phyloP scores from a whole-genome alignment of 192 early-diverging fungal species.

The Coemansia sp. region DNA sequence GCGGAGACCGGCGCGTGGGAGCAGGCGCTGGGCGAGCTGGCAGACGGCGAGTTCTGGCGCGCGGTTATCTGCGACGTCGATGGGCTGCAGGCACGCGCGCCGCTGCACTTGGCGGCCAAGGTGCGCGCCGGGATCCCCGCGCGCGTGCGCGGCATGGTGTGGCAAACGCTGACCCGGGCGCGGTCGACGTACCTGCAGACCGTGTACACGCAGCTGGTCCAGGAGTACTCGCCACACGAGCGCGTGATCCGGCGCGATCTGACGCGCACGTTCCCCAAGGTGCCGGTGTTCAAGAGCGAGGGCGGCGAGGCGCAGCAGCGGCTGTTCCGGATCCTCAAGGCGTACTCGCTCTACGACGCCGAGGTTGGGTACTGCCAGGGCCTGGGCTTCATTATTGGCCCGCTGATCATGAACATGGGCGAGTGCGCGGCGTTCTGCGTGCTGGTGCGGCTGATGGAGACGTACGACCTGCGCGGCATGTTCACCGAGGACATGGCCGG shows the following conservation, averaged over 20 bases:
- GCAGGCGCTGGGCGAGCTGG: constrained; percentile 18
- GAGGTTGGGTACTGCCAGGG: constrained; percentile 99
- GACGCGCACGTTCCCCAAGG: constrained; percentile 85
- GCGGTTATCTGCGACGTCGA: constrained; percentile 21
- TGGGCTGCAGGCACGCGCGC: constrained; percentile 18
- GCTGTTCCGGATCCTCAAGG: constrained; percentile 84
- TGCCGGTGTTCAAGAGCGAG: constrained; percentile 79
- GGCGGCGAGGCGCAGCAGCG: constrained; percentile 81
- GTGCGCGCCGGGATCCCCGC: constrained; percentile 69
- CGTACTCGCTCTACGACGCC: constrained; percentile 90
- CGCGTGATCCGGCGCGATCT: constrained; percentile 90
- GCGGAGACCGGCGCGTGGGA: constrained; percentile 32
- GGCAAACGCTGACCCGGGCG: constrained; percentile 87
- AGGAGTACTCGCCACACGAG: constrained; percentile 74
- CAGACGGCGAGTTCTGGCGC: constrained; percentile 43
- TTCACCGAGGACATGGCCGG: constrained; percentile 94
- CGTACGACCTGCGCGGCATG: constrained; percentile 86
- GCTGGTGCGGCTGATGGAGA: constrained; percentile 92
- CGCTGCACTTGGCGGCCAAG: constrained; percentile 42
- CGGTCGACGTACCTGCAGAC: constrained; percentile 75
- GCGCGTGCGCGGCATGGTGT: constrained; percentile 79
- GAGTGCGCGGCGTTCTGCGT: constrained; percentile 93
- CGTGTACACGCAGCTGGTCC: constrained; percentile 73
- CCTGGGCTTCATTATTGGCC: constrained; percentile 90
- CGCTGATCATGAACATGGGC: constrained; percentile 90